phyloP scores from a whole-genome alignment of 306 rosid genomes.

The Calophaca sinica region DNA sequence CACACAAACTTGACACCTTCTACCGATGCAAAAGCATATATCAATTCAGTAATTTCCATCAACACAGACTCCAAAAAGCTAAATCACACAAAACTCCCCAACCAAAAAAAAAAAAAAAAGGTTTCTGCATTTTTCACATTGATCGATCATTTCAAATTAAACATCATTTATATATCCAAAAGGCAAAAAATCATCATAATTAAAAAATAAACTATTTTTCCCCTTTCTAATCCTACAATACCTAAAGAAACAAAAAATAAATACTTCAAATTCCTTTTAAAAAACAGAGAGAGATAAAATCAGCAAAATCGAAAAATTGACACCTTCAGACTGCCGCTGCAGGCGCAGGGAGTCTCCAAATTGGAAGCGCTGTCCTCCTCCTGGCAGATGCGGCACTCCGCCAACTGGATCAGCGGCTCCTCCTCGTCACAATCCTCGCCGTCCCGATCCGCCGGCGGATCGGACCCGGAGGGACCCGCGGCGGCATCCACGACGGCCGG shows the following conservation, averaged over 20 bases:
- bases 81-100: neutral
- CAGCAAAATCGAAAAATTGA: neutral
- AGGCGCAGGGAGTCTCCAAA: slow-evolving; percentile 89
- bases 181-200: neutral
- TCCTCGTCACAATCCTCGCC: slow-evolving; percentile 60
- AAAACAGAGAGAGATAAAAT: neutral
- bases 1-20: slow-evolving; percentile 4
- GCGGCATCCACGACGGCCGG: slow-evolving; percentile 26
- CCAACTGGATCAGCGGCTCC: slow-evolving; percentile 75
- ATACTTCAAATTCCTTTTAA: neutral
- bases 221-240: neutral
- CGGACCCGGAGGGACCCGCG: slow-evolving; percentile 52
- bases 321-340: slow-evolving; percentile 98
- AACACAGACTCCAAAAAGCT: neutral
- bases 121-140: slow-evolving; percentile 3
- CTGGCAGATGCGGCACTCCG: slow-evolving; percentile 98
- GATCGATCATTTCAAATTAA: slow-evolving; percentile 17
- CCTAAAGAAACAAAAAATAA: neutral
- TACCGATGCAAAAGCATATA: neutral
- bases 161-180: neutral
- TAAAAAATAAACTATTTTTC: neutral
- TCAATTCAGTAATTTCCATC: slow-evolving; percentile 1
- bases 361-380: slow-evolving; percentile 77
- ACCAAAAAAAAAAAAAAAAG: neutral
- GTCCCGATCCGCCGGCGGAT: slow-evolving; percentile 37